These are phyloP conservation scores for Cryptosporidium meleagridis DNA, from an alignment of 169 alveolate species.

Conservation along the genomic window DNA sequence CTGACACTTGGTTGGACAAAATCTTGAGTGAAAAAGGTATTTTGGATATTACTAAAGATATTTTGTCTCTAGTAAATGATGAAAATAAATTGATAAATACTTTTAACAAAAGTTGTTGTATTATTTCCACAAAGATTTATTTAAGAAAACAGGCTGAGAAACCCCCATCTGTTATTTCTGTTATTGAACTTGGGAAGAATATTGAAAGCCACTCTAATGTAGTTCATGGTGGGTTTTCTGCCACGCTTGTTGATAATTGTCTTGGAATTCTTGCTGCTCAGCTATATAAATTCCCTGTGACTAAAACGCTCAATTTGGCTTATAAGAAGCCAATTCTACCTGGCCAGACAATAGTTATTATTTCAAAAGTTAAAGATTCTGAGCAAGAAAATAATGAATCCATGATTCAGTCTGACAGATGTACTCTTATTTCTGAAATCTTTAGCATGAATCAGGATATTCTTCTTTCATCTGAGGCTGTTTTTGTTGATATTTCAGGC, in stretches of 20 bases:
- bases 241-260: constrained; percentile 64
- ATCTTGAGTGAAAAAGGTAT: not conserved
- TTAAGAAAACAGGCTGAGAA: constrained; percentile 1
- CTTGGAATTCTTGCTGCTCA: constrained; percentile 62
- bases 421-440: constrained; percentile 45
- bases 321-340: constrained; percentile 65
- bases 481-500: constrained; percentile 58
- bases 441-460: constrained; percentile 19
- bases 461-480: constrained; percentile 44
- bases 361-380: constrained; percentile 25
- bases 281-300: constrained; percentile 45
- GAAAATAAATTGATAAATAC: constrained; percentile 30
- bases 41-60: constrained; percentile 10
- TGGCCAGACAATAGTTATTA: constrained; percentile 17
- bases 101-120: constrained; percentile 6
- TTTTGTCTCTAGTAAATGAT: not conserved
- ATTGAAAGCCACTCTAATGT: constrained; percentile 67
- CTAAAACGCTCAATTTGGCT: constrained; percentile 49
- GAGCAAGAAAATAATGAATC: not conserved
- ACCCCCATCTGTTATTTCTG: not conserved
- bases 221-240: constrained; percentile 72
- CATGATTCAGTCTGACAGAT: constrained; percentile 19
- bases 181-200: constrained; percentile 37
- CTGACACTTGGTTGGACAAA: constrained; percentile 15
- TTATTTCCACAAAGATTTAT: constrained; percentile 17